These are phyloP conservation scores for Fusarium pseudoanthophilum DNA, from an alignment of 2,329 filamentous ascomycete genomes.

Conservation along the genomic window DNA sequence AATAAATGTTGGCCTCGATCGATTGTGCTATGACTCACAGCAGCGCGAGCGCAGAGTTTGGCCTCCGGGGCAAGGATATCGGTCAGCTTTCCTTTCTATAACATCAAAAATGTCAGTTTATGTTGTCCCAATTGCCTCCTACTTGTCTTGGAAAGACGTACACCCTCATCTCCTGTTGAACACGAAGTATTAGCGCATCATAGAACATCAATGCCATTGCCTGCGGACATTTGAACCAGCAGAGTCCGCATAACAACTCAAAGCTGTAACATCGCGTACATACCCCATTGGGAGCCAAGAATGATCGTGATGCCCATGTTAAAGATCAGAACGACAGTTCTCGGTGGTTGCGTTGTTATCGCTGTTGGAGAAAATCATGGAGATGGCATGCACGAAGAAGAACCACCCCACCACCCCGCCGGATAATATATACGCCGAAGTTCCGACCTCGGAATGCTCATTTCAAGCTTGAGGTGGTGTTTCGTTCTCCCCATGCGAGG, in stretches of 20 bases:
- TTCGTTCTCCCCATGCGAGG: no score
- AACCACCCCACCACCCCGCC: neutral
- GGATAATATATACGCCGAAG: neutral
- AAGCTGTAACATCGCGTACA: slow-evolving; percentile 36
- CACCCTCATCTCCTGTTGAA: neutral
- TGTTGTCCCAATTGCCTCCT: accelerated
- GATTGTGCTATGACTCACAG: slow-evolving; percentile 6
- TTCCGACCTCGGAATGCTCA: neutral
- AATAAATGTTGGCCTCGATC: neutral
- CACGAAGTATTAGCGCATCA: neutral
- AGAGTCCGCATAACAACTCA: slow-evolving; percentile 9
- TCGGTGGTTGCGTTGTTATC: neutral
- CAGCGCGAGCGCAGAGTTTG: neutral
- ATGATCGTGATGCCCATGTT: slow-evolving; percentile 41
- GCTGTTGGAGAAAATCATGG: neutral
- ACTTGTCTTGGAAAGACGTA: neutral
- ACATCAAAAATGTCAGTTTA: neutral
- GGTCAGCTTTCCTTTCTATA: neutral
- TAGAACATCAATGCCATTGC: neutral
- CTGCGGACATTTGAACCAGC: slow-evolving; percentile 26
- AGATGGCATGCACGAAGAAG: neutral
- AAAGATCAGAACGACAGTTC: neutral
- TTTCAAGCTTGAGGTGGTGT: no score
- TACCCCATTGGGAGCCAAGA: slow-evolving; percentile 54
- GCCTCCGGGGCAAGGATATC: neutral